Conservation (phyloP, 208 protist species). For the Trypanosoma boissoni region DNA sequence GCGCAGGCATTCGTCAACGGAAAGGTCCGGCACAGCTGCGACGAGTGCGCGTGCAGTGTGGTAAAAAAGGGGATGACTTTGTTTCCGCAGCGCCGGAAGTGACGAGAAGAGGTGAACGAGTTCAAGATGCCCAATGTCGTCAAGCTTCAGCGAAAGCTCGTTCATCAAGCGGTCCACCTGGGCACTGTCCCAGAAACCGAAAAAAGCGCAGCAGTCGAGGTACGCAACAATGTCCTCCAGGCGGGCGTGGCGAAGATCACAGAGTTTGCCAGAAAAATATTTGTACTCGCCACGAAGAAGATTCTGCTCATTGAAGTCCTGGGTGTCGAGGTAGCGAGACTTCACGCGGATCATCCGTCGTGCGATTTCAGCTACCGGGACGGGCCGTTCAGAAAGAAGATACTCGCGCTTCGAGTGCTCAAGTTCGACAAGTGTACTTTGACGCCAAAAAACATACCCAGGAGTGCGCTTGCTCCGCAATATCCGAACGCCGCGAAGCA, state of each 20-base stretch:
- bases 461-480: conserved; percentile 66
- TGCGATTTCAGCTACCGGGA: conserved; percentile 78
- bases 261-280: conserved; percentile 91
- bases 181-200: conserved; percentile 86
- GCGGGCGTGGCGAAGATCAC: conserved; percentile 64
- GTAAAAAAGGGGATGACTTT: conserved; percentile 45
- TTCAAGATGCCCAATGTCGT: conserved; percentile 50
- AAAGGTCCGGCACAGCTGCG: conserved; percentile 52
- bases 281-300: conserved; percentile 92
- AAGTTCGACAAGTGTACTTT: conserved; percentile 71
- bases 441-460: conserved; percentile 90
- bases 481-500: conserved; percentile 27
- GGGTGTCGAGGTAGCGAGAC: conserved; percentile 66
- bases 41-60: conserved; percentile 45
- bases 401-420: conserved; percentile 79
- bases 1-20: conserved; percentile 69
- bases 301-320: conserved; percentile 78
- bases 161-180: conserved; percentile 71
- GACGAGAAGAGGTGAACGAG: conserved; percentile 61
- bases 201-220: conserved; percentile 76
- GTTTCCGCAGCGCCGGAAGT: conserved; percentile 66
- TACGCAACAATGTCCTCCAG: conserved; percentile 74
- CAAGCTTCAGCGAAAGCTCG: conserved; percentile 57
- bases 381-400: conserved; percentile 59
- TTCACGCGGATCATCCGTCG: conserved; percentile 82